Evolutionary conservation across 2,329 filamentous ascomycete species (phyloP).

Genomic region (Fusarium sp.): DNA sequence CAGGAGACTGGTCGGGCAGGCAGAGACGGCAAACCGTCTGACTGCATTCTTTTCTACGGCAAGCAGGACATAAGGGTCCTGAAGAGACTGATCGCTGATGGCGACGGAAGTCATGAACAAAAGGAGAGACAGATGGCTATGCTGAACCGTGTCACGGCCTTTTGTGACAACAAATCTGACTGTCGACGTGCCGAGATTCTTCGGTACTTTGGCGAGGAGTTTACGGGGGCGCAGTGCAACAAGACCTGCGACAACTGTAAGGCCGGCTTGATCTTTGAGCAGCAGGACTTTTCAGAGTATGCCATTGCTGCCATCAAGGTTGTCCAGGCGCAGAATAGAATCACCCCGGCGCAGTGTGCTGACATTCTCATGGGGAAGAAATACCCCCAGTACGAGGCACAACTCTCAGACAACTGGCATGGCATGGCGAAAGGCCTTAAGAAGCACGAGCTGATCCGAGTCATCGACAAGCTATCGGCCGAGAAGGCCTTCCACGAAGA

Average conservation of each 20-base stretch:
- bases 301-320: conserved; percentile 78
- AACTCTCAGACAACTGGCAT: conserved; percentile 68
- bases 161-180: conserved; percentile 88
- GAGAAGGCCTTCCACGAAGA: conserved; percentile 81
- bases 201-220: conserved; percentile 92
- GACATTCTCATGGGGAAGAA: conserved; percentile 83
- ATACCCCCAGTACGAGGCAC: conserved; percentile 66
- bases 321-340: conserved; percentile 68
- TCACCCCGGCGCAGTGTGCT: conserved; percentile 84
- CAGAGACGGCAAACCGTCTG: conserved; percentile 86
- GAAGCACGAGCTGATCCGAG: conserved; percentile 81
- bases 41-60: conserved; percentile 90
- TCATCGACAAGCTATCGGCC: conserved; percentile 81
- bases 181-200: conserved; percentile 91
- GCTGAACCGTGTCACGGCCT: conserved; percentile 86
- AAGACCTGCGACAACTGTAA: conserved; percentile 90
- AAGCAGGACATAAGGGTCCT: conserved; percentile 81
- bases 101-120: conserved; percentile 80
- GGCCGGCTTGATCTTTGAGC: conserved; percentile 76
- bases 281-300: conserved; percentile 80
- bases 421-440: conserved; percentile 78
- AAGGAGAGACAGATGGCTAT: conserved; percentile 87
- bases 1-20: conserved; percentile 97
- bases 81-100: conserved; percentile 84
- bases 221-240: conserved; percentile 77